These are phyloP conservation scores for Kitagawia praeruptora DNA, from an alignment of 129 eudicot species.

Conservation along the genomic window DNA sequence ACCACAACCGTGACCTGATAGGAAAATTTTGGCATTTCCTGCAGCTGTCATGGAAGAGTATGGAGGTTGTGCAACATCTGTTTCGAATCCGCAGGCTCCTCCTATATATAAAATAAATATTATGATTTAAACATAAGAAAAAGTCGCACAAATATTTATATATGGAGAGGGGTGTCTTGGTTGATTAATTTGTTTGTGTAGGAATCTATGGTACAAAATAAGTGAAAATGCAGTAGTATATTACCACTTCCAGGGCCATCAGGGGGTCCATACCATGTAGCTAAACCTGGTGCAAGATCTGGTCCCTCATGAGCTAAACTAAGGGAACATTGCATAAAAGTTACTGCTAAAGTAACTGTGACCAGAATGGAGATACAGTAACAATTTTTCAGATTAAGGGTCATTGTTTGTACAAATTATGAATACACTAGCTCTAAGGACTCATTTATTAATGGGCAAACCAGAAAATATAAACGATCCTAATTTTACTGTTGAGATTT, in stretches of 20 bases:
- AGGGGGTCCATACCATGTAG: constrained; percentile 38
- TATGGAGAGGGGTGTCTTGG: too few relatives aligned
- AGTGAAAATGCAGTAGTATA: not conserved
- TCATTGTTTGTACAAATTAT: not conserved
- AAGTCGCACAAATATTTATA: not conserved
- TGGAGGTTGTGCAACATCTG: constrained; percentile 1
- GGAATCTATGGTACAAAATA: too few relatives aligned
- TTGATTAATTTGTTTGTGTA: too few relatives aligned
- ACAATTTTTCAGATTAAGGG: not conserved
- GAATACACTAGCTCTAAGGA: too few relatives aligned
- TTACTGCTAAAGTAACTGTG: not conserved
- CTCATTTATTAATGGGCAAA: too few relatives aligned
- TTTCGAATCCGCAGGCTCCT: constrained; percentile 9
- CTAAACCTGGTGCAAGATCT: constrained; percentile 23
- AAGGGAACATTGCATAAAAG: not conserved
- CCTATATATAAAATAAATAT: not conserved
- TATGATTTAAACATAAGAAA: not conserved
- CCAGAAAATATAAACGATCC: too few relatives aligned
- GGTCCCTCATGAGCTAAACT: not conserved
- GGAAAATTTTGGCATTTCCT: constrained; percentile 2
- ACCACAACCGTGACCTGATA: constrained; percentile 3
- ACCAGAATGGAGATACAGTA: too few relatives aligned
- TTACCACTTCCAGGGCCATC: constrained; percentile 41
- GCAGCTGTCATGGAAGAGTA: constrained; percentile 3
- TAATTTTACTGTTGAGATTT: too few relatives aligned